These are phyloP conservation scores for Trametes polyzona DNA, from an alignment of 1,284 basidiomycete species.

Conservation along the genomic window DNA sequence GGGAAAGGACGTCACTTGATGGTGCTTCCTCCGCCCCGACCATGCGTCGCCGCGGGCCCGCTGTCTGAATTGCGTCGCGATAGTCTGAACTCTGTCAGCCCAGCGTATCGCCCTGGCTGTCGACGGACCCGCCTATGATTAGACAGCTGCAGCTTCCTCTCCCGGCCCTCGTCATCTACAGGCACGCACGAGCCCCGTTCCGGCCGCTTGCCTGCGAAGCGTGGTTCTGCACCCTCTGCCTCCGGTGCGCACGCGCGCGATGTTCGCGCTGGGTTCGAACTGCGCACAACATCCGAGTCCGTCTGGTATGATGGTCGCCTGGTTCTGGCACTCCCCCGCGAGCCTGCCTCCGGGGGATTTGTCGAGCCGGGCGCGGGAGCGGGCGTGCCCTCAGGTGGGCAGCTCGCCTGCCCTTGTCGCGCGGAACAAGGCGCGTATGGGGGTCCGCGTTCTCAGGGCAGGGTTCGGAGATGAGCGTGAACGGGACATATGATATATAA, in stretches of 20 bases:
- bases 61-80: constrained; percentile 5
- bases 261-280: background rate
- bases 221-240: background rate
- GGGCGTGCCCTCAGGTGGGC: background rate
- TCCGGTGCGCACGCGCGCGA: background rate
- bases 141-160: constrained; percentile 14
- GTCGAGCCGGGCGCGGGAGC: background rate
- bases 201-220: background rate
- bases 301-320: constrained; percentile 1
- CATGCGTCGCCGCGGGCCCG: constrained; percentile 7
- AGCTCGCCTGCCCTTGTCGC: constrained; percentile 4
- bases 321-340: background rate
- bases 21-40: constrained; percentile 6
- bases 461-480: constrained; percentile 6
- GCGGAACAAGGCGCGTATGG: constrained; percentile 12
- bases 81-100: background rate
- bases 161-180: constrained; percentile 4
- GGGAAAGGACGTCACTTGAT: constrained; percentile 8
- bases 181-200: constrained; percentile 5
- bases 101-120: constrained; percentile 1
- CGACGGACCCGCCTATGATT: constrained; percentile 11
- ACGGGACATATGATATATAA: background rate
- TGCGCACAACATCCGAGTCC: background rate
- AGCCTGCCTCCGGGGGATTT: background rate
- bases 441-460: constrained; percentile 11